phyloP scores from a whole-genome alignment of 192 early-diverging fungal species.

The Chytriomyces hyalinus region DNA sequence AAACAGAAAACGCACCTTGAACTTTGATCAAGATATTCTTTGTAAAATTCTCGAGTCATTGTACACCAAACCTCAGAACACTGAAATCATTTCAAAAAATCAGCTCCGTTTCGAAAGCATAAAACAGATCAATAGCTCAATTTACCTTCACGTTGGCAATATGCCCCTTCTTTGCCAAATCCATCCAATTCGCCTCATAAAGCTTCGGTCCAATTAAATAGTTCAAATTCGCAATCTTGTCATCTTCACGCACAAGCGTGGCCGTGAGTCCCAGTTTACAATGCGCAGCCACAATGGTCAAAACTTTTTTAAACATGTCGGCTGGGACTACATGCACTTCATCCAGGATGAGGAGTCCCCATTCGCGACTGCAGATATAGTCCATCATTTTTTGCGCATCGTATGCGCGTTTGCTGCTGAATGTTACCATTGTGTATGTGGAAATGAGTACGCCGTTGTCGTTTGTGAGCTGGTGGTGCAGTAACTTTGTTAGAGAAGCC shows the following conservation, averaged over 20 bases:
- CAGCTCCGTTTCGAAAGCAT: neutral
- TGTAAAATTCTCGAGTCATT: conserved; percentile 96
- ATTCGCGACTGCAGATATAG: conserved; percentile 86
- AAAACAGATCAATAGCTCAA: neutral
- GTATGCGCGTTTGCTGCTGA: conserved; percentile 88
- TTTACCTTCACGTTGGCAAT: conserved; percentile 90
- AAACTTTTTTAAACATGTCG: conserved; percentile 89
- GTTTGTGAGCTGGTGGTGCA: conserved; percentile 68
- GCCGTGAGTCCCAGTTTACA: conserved; percentile 87
- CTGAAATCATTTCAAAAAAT: conserved; percentile 32
- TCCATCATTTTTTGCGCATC: conserved; percentile 96
- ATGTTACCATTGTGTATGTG: conserved; percentile 97
- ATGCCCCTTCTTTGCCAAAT: conserved; percentile 92
- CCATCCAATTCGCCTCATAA: conserved; percentile 99
- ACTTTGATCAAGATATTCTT: conserved; percentile 83
- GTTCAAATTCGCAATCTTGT: conserved; percentile 96
- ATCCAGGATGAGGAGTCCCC: conserved; percentile 97
- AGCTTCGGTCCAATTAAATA: conserved; percentile 99
- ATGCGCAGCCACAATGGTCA: conserved; percentile 90
- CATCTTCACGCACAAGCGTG: conserved; percentile 97
- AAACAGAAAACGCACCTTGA: conserved; percentile 52
- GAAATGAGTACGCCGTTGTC: conserved; percentile 93
- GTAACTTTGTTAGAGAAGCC: too few species aligned
- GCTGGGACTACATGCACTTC: conserved; percentile 99
- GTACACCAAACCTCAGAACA: conserved; percentile 99